Evolutionary conservation across 371 early-diverging fungal species (phyloP), one percentile per base, ranked within the genome.

Genomic region (Zychaea mexicana): DNA sequence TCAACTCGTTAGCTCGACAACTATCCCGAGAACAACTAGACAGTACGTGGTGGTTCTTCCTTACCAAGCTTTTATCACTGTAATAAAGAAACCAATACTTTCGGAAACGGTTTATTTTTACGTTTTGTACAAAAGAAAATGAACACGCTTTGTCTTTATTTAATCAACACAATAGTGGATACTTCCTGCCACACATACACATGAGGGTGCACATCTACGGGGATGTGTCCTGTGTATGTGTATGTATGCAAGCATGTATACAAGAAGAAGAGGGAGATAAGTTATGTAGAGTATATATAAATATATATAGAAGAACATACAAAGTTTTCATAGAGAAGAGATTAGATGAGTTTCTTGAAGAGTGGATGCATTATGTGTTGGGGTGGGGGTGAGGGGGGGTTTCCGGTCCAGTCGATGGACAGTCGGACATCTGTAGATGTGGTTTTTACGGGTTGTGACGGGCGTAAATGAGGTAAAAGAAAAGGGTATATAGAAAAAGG

Each of bases 111-210:
- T 36, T 10, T 15, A 10, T 36, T 36, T 36, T 42, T 49, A 15
- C 7, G 9, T 49, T 49, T n/a, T 49, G 49, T 49, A 49, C 49
- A 49, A 42, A 42, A 42, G 13, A 42, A 22, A 49, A 10, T 45
- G 45, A 45, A 46, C 46, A 46, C 46, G 46, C 46, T 46, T 46
- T 46, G 46, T 46, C 21, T 46, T 46, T 46, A n/a, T 46, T n/a
- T 46, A 46, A 46, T 45, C 10, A 45, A 45, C 45, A 45, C 45
- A 45, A 45, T 45, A 19, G 17, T 8, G 12, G 4, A 45, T 45
- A 45, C 45, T 45, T 45, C 12, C 33, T 8, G 12, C 5, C 33
- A 33, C 45, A 45, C 45, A 45, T 12, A 33, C 5, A n/a, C n/a
- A n/a, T n/a, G n/a, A n/a, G n/a, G n/a, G n/a, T n/a, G n/a, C n/a